Conservation (phyloP, 108 stramenopile genomes). For the Stephanodiscus triporus region DNA sequence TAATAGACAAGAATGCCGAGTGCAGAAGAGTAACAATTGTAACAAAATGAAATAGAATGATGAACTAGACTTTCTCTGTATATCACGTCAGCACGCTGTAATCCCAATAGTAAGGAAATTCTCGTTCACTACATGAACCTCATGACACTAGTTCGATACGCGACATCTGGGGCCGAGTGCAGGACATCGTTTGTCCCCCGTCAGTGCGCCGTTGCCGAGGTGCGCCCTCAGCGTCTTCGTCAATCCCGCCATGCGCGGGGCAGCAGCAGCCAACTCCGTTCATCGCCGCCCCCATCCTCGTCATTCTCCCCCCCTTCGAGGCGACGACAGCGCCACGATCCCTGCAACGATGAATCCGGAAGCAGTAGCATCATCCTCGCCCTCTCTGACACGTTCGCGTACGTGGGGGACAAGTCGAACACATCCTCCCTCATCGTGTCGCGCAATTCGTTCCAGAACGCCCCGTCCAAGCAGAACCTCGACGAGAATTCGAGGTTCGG, state of each 20-base stretch:
- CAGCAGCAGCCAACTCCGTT: too few species aligned
- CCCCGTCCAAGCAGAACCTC: conserved; percentile 45
- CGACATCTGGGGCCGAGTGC: conserved; percentile 79
- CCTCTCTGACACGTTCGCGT: conserved; percentile 65
- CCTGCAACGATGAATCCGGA: too few species aligned
- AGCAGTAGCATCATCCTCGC: conserved; percentile 60
- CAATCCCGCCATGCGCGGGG: conserved; percentile 58
- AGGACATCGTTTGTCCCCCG: conserved; percentile 78
- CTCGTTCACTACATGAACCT: too few species aligned
- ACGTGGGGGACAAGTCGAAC: conserved; percentile 68
- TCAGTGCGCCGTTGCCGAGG: conserved; percentile 59
- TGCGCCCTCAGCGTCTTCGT: conserved; percentile 48
- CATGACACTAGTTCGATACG: conserved; percentile 76
- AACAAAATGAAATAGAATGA: conserved; percentile 14
- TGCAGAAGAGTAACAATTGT: too few species aligned
- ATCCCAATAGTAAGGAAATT: too few species aligned
- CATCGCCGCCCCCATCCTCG: too few species aligned
- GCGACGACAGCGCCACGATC: too few species aligned
- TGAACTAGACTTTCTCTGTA: too few species aligned
- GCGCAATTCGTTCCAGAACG: conserved; percentile 59
- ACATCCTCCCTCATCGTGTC: conserved; percentile 71
- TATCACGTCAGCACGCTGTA: too few species aligned
- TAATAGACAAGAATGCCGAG: too few species aligned
- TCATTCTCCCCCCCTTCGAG: too few species aligned
- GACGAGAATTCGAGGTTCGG: conserved; percentile 36